phyloP scores from a whole-genome alignment of 192 early-diverging fungal genomes.

The Thamnidium elegans region DNA sequence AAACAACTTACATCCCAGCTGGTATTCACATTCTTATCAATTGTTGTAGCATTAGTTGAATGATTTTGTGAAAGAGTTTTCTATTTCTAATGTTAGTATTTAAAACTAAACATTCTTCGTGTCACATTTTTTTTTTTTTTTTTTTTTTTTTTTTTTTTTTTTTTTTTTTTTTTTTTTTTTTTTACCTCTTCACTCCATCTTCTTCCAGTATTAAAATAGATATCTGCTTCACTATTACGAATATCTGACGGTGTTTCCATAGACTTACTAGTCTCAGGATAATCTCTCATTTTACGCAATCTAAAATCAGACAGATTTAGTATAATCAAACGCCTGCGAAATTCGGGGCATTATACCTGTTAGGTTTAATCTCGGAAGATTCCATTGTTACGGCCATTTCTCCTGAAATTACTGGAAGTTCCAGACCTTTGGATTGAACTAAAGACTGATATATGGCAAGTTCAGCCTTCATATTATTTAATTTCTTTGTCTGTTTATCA shows the following conservation, averaged over 20 bases:
- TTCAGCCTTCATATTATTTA: constrained; percentile 1
- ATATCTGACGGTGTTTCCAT: not conserved
- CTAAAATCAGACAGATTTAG: not conserved
- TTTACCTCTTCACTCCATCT: constrained; percentile 28
- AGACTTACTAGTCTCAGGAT: constrained; percentile 2
- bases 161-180: too few species aligned
- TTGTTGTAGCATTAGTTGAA: not conserved
- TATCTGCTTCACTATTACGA: not conserved
- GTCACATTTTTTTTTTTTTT: too few species aligned
- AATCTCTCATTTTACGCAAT: not conserved
- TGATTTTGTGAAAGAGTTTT: too few species aligned
- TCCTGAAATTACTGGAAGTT: constrained; percentile 7
- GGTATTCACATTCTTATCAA: constrained; percentile 30
- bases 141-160: not conserved
- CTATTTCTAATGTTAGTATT: too few species aligned
- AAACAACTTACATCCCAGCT: constrained; percentile 39
- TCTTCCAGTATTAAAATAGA: not conserved
- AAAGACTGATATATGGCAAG: constrained; percentile 5
- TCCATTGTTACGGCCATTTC: constrained; percentile 13
- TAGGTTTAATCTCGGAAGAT: constrained; percentile 1
- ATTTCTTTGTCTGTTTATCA: constrained; percentile 3
- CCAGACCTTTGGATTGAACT: constrained; percentile 1
- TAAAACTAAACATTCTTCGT: too few species aligned
- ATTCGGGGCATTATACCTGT: not conserved
- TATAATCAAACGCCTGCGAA: too few species aligned